A percentile compares a stretch with the other conserved stretches of the same genome.
Conservation (phyloP, 2,329 filamentous ascomycete genomes). For the Diaporthe sp. region DNA sequence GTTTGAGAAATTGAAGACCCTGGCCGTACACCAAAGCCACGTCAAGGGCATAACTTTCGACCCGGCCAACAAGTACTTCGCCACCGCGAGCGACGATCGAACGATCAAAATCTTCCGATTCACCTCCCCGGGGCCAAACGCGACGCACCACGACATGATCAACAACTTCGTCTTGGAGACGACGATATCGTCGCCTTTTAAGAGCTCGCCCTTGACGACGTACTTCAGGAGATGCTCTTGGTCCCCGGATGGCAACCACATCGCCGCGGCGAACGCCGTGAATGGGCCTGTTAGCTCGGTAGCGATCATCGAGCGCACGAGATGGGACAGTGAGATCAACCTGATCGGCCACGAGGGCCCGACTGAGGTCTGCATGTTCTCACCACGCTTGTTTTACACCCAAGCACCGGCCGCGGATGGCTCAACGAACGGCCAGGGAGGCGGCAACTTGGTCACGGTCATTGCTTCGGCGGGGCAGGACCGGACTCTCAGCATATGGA, state of each 20-base stretch:
- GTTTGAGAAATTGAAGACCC: slow-evolving; percentile 96
- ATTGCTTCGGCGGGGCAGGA: slow-evolving; percentile 98
- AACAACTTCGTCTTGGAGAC: slow-evolving; percentile 97
- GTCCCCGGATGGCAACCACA: slow-evolving; percentile 97
- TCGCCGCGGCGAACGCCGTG: slow-evolving; percentile 95
- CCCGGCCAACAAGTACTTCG: slow-evolving; percentile 99
- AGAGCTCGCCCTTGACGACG: slow-evolving; percentile 92
- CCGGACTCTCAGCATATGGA: slow-evolving; percentile 97
- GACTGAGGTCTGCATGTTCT: slow-evolving; percentile 97
- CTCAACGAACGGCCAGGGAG: slow-evolving; percentile 62
- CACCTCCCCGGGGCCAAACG: slow-evolving; percentile 89
- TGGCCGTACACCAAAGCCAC: slow-evolving; percentile 94
- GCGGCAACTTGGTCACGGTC: slow-evolving; percentile 80
- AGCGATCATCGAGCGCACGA: slow-evolving; percentile 91
- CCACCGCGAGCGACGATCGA: slow-evolving; percentile 95
- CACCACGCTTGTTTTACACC: slow-evolving; percentile 87
- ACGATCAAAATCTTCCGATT: slow-evolving; percentile 98
- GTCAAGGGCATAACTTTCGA: slow-evolving; percentile 99
- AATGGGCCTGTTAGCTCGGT: slow-evolving; percentile 98
- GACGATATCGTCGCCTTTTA: slow-evolving; percentile 90
- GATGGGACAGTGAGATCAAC: slow-evolving; percentile 97
- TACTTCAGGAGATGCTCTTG: slow-evolving; percentile 98
- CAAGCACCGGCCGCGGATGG: slow-evolving; percentile 72
- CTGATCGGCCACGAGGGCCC: slow-evolving; percentile 97
- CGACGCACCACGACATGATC: slow-evolving; percentile 93